Evolutionary conservation across 345 rosid species (phyloP), one percentile per base, ranked within the genome.

Genomic region (Mallotus nudiflorus): DNA sequence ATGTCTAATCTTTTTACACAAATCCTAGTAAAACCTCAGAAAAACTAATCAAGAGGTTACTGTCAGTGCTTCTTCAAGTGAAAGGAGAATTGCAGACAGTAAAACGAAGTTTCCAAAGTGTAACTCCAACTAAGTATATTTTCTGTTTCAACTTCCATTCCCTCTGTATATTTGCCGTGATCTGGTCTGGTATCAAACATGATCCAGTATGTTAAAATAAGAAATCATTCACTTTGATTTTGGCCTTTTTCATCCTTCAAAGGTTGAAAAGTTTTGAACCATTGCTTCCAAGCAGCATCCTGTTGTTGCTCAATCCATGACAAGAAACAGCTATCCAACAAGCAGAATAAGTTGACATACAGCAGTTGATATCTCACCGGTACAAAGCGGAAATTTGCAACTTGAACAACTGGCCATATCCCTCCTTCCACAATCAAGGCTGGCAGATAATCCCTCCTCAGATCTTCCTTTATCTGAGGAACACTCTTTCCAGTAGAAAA

Each of bases 271-370:
- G n/a, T n/a, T n/a, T n/a, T n/a, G 61, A 83, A 40, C 78, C 82
- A 66, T 35, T 67, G 66, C 73, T 77, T 83, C 82, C 86, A 83
- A 29, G 84, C 44, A 67, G 80, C 84, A 75, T 80, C 77, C 48
- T 75, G 66, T 64, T 83, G 86, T 67, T 83, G 83, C 72, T 83
- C 83, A 27, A 80, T 3, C 86, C 86, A 83, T 12, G 82, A 80
- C 24, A 83, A 69, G 58, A 80, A 83, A 57, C 82, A 80, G 33
- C 83, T 82, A 72, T 80, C 86, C 65, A 82, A 68, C 81, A 83
- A 62, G 76, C 83, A 80, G 73, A 82, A 82, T 29, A 72, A 27
- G 64, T 80, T 77, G 16, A 74, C 86, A 22, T 83, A 80, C 22
- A 74, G 70, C 15, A 83, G 76, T 44, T 80, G 84, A 73, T 80